Evolutionary conservation across 208 protist genomes (phyloP).

Genomic region (Crithidia fasciculata): DNA sequence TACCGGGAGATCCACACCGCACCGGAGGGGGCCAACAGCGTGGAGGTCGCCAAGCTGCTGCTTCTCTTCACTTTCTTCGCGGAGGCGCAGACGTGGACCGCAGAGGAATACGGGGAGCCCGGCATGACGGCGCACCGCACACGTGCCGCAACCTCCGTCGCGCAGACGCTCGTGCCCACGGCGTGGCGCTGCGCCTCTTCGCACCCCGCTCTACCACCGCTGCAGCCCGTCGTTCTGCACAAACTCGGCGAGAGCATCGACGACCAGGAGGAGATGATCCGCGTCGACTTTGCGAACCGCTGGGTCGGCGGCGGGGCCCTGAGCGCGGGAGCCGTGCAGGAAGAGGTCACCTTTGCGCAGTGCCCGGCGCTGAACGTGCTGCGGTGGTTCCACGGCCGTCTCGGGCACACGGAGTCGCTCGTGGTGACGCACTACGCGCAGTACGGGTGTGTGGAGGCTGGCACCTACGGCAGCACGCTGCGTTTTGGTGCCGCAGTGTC

Average conservation of each 20-base stretch:
- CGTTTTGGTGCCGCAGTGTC: constrained; percentile 24
- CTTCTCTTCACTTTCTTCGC: constrained; percentile 38
- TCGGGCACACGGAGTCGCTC: constrained; percentile 52
- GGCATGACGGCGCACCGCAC: constrained; percentile 8
- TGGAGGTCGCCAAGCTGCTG: constrained; percentile 33
- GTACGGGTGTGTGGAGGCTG: constrained; percentile 31
- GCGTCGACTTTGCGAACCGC: constrained; percentile 77
- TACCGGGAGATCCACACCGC: constrained; percentile 33
- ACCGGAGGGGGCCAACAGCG: constrained; percentile 7
- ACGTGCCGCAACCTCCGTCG: neutral
- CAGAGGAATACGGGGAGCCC: neutral
- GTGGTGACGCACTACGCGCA: constrained; percentile 36
- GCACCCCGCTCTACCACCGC: neutral
- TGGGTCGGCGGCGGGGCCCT: constrained; percentile 74
- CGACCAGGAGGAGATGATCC: constrained; percentile 36
- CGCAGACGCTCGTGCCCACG: neutral
- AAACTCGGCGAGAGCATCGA: constrained; percentile 49
- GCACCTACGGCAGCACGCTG: constrained; percentile 52
- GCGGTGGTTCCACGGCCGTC: constrained; percentile 40
- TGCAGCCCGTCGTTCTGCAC: constrained; percentile 19
- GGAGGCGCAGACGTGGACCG: neutral
- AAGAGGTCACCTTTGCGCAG: constrained; percentile 78
- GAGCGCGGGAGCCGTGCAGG: constrained; percentile 62
- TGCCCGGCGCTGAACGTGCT: constrained; percentile 56
- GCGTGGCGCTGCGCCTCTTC: neutral